phyloP scores from a whole-genome alignment of 2,329 filamentous ascomycete genomes.

The Didymella sp. region DNA sequence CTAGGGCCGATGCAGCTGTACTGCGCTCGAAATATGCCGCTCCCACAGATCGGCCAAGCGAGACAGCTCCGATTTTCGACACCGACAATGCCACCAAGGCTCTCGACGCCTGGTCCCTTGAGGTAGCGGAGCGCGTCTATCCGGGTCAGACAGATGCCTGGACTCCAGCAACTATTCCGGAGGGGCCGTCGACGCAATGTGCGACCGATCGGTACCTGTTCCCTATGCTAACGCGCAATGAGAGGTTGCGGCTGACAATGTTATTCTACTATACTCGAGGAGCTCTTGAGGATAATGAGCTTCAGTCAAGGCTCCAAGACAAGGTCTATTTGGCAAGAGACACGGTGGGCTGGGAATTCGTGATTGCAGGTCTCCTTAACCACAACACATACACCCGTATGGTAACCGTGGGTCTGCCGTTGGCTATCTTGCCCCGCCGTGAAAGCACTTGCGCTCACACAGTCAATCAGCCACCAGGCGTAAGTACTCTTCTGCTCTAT shows the following conservation, averaged over 20 bases:
- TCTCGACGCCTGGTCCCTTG: constrained; percentile 26
- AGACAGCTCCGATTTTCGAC: constrained; percentile 34
- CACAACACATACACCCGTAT: constrained; percentile 54
- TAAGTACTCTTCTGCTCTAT: constrained; percentile 24
- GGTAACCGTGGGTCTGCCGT: constrained; percentile 52
- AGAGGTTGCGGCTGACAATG: constrained; percentile 49
- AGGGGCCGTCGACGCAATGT: constrained; percentile 23
- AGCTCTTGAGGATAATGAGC: constrained; percentile 50
- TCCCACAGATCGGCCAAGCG: constrained; percentile 30
- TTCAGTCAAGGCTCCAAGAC: constrained; percentile 53
- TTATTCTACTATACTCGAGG: constrained; percentile 56
- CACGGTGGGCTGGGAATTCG: constrained; percentile 56
- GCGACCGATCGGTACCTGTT: constrained; percentile 44
- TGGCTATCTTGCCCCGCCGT: constrained; percentile 54
- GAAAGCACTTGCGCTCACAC: constrained; percentile 58
- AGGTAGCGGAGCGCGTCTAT: constrained; percentile 27
- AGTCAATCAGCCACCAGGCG: constrained; percentile 45
- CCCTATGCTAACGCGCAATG: constrained; percentile 47
- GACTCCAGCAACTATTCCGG: constrained; percentile 28
- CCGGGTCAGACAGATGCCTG: constrained; percentile 24
- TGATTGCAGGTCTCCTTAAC: constrained; percentile 55
- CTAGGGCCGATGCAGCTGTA: constrained; percentile 37
- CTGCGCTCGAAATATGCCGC: constrained; percentile 29
- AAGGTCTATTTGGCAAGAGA: constrained; percentile 53
- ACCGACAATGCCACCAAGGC: constrained; percentile 27